Conservation (phyloP, 257 asterid genomes). For the Solanum pennellii region DNA sequence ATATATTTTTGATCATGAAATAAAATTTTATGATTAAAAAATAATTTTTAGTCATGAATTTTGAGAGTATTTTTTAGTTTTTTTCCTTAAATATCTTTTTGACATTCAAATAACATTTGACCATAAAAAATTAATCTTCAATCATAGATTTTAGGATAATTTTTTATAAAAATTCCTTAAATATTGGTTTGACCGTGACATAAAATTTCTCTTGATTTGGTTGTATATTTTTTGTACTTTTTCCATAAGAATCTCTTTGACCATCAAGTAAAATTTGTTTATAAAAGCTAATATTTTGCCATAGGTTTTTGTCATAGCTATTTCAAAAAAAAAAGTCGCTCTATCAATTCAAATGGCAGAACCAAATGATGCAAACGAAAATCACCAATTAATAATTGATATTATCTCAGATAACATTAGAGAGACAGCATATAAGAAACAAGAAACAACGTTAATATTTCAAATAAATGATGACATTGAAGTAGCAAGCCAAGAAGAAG, state of each 20-base stretch:
- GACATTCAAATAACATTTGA: not conserved
- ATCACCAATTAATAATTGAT: not conserved
- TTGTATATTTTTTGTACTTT: not conserved
- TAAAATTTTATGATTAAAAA: too few relatives aligned
- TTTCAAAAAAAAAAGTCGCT: too few relatives aligned
- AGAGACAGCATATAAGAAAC: not conserved
- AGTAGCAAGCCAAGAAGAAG: not conserved
- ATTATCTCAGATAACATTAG: not conserved
- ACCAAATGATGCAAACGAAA: not conserved
- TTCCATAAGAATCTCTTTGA: not conserved
- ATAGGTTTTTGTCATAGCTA: not conserved
- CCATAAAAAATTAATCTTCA: not conserved
- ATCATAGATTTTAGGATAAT: not conserved
- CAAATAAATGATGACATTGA: not conserved
- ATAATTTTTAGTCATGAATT: not conserved
- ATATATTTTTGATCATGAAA: not conserved
- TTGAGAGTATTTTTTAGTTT: not conserved
- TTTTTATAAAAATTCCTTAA: not conserved
- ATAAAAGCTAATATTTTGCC: too few relatives aligned
- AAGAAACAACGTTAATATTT: not conserved
- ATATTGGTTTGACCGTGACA: not conserved
- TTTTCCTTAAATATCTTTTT: not conserved
- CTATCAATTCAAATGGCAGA: not conserved
- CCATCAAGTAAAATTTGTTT: not conserved
- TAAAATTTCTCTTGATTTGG: not conserved